Evolutionary conservation across 805 yeast genomes (phyloP).

Genomic region (Metschnikowia amazonensis): DNA sequence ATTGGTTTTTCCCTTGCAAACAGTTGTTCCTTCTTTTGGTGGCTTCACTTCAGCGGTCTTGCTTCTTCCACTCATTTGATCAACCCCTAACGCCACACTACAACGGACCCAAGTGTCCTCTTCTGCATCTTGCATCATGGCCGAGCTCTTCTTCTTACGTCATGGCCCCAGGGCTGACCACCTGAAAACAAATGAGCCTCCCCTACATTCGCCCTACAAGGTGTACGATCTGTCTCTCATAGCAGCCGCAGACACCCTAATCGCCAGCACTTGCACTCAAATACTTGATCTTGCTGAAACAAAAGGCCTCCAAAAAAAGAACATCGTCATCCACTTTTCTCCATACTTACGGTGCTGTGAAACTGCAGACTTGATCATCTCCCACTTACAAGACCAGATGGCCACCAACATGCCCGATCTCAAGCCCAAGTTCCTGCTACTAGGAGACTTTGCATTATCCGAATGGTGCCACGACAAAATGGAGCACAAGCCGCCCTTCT

Average conservation of each 20-base stretch:
- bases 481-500: constrained; percentile 40
- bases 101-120: too few relatives aligned
- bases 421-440: constrained; percentile 34
- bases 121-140: constrained; percentile 21
- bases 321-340: constrained; percentile 36
- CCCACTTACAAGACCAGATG: constrained; percentile 25
- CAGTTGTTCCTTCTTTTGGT: too few relatives aligned
- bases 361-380: constrained; percentile 38
- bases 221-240: constrained; percentile 40
- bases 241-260: constrained; percentile 23
- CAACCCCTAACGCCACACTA: too few relatives aligned
- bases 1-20: too few relatives aligned
- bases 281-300: constrained; percentile 24
- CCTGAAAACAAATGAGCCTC: constrained; percentile 25
- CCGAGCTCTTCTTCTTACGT: constrained; percentile 42
- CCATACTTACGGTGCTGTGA: constrained; percentile 45
- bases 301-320: constrained; percentile 10
- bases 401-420: constrained; percentile 25
- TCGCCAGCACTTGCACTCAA: constrained; percentile 22
- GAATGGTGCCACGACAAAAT: constrained; percentile 46
- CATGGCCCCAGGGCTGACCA: constrained; percentile 43
- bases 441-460: constrained; percentile 43
- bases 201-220: constrained; percentile 26
- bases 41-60: too few relatives aligned
- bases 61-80: too few relatives aligned